A percentile compares a stretch with the other conserved stretches of the same genome.
These are phyloP conservation scores for Aphanomyces invadans DNA, from an alignment of 352 stramenopile species.

Conservation along the genomic window DNA sequence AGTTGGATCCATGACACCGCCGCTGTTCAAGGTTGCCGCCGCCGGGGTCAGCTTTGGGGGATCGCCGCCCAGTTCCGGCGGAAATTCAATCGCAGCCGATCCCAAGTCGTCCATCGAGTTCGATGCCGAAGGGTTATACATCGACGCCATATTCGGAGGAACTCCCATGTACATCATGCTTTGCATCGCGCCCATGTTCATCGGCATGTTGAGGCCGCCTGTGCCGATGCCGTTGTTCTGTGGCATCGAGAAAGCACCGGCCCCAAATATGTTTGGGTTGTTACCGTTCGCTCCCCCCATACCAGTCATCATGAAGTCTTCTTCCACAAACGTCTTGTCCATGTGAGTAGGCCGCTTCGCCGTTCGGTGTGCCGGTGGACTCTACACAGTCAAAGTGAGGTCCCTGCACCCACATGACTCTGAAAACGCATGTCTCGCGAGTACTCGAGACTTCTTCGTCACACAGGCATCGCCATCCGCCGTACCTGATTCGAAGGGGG, in stretches of 20 bases:
- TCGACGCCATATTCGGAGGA: not conserved
- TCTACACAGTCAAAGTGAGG: not conserved
- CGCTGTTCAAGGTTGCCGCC: not conserved
- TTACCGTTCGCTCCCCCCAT: slow-evolving; percentile 8
- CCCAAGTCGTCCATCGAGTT: slow-evolving; percentile 5
- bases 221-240: not conserved
- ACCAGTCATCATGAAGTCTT: slow-evolving; percentile 14
- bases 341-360: slow-evolving; percentile 3
- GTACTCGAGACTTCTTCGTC: not conserved
- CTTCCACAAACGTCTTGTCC: slow-evolving; percentile 16
- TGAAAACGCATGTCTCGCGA: not conserved
- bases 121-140: slow-evolving; percentile 5
- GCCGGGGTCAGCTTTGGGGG: not conserved
- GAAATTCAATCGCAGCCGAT: slow-evolving; percentile 9
- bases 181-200: slow-evolving; percentile 11
- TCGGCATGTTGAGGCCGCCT: slow-evolving; percentile 8
- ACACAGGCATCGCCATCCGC: not conserved
- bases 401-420: not conserved
- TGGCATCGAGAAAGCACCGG: slow-evolving; percentile 6
- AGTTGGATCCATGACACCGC: not conserved
- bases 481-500: slow-evolving; percentile 4
- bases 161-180: slow-evolving; percentile 17
- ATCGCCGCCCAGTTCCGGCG: slow-evolving; percentile 4
- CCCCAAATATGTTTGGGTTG: slow-evolving; percentile 12
- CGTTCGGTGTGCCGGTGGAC: not conserved